phyloP scores from a whole-genome alignment of 1,139 yeast species.

The Debaryomycetaceae sp. region DNA sequence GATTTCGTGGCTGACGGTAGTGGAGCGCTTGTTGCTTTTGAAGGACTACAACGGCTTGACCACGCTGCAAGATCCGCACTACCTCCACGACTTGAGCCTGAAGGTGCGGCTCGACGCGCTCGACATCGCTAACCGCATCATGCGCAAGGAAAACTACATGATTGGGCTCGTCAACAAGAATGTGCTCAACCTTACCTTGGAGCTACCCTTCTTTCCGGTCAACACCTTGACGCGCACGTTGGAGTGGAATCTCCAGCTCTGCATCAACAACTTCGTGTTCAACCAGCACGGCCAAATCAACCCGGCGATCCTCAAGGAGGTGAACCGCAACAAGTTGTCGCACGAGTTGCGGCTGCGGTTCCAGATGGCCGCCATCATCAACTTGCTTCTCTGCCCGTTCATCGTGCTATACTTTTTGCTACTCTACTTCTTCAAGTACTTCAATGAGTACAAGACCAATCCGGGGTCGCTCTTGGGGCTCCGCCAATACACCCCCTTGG shows the following conservation, averaged over 20 bases:
- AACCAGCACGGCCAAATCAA: conserved; percentile 83
- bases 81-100: conserved; percentile 55
- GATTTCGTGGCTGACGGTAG: conserved; percentile 87
- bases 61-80: conserved; percentile 22
- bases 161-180: conserved; percentile 84
- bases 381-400: conserved; percentile 79
- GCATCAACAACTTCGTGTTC: conserved; percentile 83
- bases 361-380: conserved; percentile 81
- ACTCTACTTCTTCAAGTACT: conserved; percentile 82
- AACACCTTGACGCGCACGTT: conserved; percentile 68
- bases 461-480: conserved; percentile 77
- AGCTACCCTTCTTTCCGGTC: conserved; percentile 26
- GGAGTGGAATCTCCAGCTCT: conserved; percentile 90
- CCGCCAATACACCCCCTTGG: conserved; percentile 88
- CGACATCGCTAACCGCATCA: conserved; percentile 89
- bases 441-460: conserved; percentile 85
- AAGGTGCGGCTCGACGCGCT: conserved; percentile 83
- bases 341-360: conserved; percentile 74
- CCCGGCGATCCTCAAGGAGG: conserved; percentile 64
- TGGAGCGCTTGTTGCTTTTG: conserved; percentile 67
- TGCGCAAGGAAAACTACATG: conserved; percentile 91
- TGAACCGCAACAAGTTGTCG: conserved; percentile 62
- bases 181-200: conserved; percentile 55
- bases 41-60: conserved; percentile 79
- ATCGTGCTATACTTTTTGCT: conserved; percentile 77